Conservation (phyloP, 2,329 filamentous ascomycete genomes). For the Colletotrichum sp. region DNA sequence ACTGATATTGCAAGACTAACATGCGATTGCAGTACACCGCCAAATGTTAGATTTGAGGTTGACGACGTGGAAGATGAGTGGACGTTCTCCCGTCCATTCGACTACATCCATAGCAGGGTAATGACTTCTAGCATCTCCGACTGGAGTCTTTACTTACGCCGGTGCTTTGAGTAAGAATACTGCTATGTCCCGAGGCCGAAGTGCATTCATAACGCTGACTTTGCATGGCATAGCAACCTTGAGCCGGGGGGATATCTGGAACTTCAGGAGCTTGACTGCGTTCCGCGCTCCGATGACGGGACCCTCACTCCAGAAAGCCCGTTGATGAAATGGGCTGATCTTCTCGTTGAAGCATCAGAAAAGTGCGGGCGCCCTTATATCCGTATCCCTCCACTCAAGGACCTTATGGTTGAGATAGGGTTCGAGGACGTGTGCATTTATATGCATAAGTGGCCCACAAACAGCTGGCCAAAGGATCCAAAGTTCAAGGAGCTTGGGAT, state of each 20-base stretch:
- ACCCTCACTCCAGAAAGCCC: constrained; percentile 35
- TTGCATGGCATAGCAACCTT: constrained; percentile 27
- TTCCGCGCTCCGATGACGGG: neutral
- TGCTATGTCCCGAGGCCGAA: neutral
- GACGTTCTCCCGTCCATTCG: constrained; percentile 34
- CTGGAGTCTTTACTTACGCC: constrained; percentile 30
- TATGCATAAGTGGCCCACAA: constrained; percentile 37
- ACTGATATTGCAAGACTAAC: no score
- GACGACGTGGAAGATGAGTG: constrained; percentile 40
- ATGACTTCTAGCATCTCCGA: constrained; percentile 40
- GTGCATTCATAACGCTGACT: no score
- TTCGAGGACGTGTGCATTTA: constrained; percentile 35
- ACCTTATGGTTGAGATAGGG: constrained; percentile 14
- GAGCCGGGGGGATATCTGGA: constrained; percentile 48
- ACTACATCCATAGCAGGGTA: constrained; percentile 37
- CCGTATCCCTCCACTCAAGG: neutral
- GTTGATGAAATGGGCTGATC: constrained; percentile 30
- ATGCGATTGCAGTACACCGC: no score
- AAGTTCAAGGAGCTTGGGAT: constrained; percentile 38
- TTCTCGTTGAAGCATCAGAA: constrained; percentile 33
- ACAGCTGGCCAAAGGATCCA: constrained; percentile 37
- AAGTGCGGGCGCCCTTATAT: neutral
- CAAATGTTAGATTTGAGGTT: constrained; percentile 44
- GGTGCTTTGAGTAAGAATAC: neutral
- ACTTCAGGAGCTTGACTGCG: constrained; percentile 21